phyloP scores from a whole-genome alignment of 202 grass and related monocot genomes.

The Schoenoplectus tabernaemontani region DNA sequence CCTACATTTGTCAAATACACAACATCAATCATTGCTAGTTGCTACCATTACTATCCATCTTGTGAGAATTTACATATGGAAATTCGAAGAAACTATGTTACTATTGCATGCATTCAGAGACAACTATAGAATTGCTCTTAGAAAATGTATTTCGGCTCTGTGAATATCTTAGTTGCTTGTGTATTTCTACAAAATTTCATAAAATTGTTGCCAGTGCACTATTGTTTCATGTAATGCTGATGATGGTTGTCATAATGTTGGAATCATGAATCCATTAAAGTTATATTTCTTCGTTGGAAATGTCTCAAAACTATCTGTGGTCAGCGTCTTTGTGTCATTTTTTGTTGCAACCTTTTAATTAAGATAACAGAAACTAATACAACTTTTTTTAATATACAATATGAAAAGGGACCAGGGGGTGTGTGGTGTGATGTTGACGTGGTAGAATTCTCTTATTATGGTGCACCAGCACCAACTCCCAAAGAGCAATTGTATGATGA shows the following conservation, averaged over 20 bases:
- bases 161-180: neutral
- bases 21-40: neutral
- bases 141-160: neutral
- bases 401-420: slow-evolving; percentile 53
- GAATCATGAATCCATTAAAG: neutral
- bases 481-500: slow-evolving; percentile 81
- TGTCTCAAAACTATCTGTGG: neutral
- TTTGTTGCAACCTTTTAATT: neutral
- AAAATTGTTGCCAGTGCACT: neutral
- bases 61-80: neutral
- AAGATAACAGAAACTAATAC: neutral
- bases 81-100: neutral
- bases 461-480: slow-evolving; percentile 67
- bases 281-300: neutral
- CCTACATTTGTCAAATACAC: neutral
- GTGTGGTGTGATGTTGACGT: slow-evolving; percentile 90
- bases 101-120: neutral
- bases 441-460: slow-evolving; percentile 90
- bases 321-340: neutral
- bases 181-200: neutral
- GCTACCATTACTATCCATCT: neutral
- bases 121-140: neutral
- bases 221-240: neutral
- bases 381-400: neutral
- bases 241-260: neutral